A percentile compares a stretch with the other conserved stretches of the same genome.
These are phyloP conservation scores for Cercospora zeina DNA, from an alignment of 2,329 filamentous ascomycete genomes.

Conservation along the genomic window DNA sequence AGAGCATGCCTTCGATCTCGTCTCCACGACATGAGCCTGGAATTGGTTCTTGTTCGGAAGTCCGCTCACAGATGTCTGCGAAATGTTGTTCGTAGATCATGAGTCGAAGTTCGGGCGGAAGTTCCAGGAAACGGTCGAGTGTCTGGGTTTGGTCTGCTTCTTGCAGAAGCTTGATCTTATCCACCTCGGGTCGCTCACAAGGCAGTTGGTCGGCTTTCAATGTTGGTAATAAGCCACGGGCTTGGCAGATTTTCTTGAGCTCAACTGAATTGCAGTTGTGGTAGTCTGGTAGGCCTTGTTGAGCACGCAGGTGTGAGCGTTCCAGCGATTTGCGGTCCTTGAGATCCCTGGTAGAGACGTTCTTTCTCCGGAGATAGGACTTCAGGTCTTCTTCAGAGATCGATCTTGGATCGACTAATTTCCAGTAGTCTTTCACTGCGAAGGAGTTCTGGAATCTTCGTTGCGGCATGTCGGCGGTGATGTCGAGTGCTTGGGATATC, in stretches of 20 bases:
- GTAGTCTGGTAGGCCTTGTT: background rate
- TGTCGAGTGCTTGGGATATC: background rate
- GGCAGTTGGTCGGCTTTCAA: background rate
- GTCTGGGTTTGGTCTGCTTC: background rate
- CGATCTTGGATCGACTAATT: background rate
- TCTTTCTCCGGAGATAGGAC: background rate
- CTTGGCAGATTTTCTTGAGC: background rate
- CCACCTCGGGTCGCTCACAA: no score
- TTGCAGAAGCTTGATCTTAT: background rate
- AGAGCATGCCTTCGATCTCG: background rate
- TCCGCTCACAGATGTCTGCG: slow-evolving; percentile 4
- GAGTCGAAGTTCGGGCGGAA: slow-evolving; percentile 2
- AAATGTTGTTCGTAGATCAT: slow-evolving; percentile 8
- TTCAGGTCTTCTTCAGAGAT: background rate
- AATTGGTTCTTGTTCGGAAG: background rate
- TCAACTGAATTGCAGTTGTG: background rate
- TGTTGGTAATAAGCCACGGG: background rate
- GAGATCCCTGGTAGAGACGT: background rate
- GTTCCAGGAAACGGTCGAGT: background rate
- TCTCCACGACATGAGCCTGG: background rate
- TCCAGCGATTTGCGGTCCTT: background rate
- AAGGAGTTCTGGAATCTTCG: slow-evolving; percentile 2
- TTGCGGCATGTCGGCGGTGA: background rate
- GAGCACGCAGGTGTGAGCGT: background rate
- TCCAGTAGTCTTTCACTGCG: background rate